Evolutionary conservation across 495 filamentous ascomycete genomes (phyloP).

Genomic region (Durotheca rogersii): DNA sequence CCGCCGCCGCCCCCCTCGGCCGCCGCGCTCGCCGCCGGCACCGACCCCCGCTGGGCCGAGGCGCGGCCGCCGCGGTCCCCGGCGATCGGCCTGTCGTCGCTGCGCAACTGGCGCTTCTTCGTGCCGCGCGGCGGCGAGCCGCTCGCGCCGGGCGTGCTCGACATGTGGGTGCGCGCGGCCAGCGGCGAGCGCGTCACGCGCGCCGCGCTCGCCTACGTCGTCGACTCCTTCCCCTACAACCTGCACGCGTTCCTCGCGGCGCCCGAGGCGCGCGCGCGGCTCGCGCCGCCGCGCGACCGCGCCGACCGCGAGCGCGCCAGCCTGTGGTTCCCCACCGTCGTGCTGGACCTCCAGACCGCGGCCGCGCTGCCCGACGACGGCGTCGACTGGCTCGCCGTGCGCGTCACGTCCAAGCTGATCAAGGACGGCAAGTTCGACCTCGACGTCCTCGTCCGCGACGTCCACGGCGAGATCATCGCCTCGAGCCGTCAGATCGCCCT

Average conservation of each 20-base stretch:
- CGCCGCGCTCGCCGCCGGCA: constrained; percentile 35
- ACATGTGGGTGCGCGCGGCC: constrained; percentile 66
- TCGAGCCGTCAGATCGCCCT: constrained; percentile 63
- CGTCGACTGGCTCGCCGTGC: constrained; percentile 64
- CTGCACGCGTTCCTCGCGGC: constrained; percentile 25
- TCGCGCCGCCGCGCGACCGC: background rate
- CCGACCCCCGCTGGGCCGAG: constrained; percentile 49
- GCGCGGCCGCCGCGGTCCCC: constrained; percentile 41
- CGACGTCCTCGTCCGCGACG: constrained; percentile 62
- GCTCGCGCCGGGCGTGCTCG: constrained; percentile 44
- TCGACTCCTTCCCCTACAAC: constrained; percentile 51
- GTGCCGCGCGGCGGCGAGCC: constrained; percentile 52
- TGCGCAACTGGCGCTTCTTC: constrained; percentile 55
- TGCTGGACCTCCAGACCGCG: constrained; percentile 69
- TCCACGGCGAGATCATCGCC: constrained; percentile 58
- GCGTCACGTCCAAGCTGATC: constrained; percentile 58
- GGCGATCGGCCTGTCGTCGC: constrained; percentile 55
- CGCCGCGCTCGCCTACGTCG: constrained; percentile 57
- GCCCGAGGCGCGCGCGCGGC: constrained; percentile 12
- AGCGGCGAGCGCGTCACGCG: constrained; percentile 55
- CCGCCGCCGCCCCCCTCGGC: constrained; percentile 45
- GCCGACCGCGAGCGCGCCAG: background rate
- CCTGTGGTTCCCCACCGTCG: constrained; percentile 79
- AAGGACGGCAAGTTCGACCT: constrained; percentile 65
- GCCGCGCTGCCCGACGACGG: constrained; percentile 58